phyloP scores from a whole-genome alignment of 306 rosid species.

The Vachellia collinsii region DNA sequence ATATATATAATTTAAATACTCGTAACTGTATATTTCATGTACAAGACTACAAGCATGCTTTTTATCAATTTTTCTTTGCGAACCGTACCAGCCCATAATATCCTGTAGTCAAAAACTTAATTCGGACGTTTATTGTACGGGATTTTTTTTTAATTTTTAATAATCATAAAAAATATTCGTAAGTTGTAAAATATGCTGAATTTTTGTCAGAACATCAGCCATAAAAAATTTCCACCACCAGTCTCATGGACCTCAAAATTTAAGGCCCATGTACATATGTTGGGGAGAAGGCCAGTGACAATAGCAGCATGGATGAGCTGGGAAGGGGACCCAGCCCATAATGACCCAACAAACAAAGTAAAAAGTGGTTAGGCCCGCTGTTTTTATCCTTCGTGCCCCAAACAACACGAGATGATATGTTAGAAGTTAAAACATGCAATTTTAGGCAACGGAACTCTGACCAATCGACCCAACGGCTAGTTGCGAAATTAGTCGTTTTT shows the following conservation, averaged over 20 bases:
- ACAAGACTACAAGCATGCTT: too few relatives aligned
- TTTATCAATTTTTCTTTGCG: too few relatives aligned
- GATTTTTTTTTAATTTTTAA: not conserved
- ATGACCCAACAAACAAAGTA: not conserved
- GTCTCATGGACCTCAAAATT: not conserved
- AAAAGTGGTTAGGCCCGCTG: not conserved
- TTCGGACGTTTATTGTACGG: not conserved
- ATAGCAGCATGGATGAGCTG: not conserved
- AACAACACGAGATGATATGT: not conserved
- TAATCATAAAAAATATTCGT: not conserved
- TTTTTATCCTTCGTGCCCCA: too few relatives aligned
- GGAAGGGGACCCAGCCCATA: not conserved
- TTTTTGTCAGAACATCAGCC: not conserved
- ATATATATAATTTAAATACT: not conserved
- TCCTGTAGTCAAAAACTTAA: not conserved
- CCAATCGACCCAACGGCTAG: not conserved
- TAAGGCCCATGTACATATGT: not conserved
- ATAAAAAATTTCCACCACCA: too few relatives aligned
- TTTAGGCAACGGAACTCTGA: constrained; percentile 2
- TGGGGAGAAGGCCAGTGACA: not conserved
- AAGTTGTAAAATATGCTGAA: not conserved
- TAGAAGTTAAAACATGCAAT: not conserved
- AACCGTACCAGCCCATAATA: not conserved
- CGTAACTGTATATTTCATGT: not conserved
- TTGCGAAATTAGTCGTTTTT: too few relatives aligned